These are phyloP conservation scores for Aspergillus sojae DNA, from an alignment of 2,329 filamentous ascomycete species.

Conservation along the genomic window DNA sequence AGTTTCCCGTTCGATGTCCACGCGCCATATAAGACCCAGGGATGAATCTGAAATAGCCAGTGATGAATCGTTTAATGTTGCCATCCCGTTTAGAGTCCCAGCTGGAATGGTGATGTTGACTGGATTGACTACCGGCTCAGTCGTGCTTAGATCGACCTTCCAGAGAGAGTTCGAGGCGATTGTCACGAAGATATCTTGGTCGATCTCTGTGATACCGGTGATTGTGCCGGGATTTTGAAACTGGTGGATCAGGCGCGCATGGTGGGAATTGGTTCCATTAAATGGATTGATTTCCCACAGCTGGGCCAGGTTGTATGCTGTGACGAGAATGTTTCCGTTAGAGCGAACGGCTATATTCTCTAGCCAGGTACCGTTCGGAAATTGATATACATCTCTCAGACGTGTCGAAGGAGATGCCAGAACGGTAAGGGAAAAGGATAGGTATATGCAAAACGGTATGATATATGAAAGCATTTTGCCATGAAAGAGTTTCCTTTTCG, in stretches of 20 bases:
- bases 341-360: background rate
- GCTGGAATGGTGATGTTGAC: background rate
- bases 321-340: background rate
- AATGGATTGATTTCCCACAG: background rate
- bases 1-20: background rate
- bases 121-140: no score
- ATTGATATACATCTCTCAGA: background rate
- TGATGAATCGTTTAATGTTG: background rate
- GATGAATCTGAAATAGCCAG: background rate
- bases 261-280: background rate
- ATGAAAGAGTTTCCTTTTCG: no score
- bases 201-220: background rate
- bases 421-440: background rate
- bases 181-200: background rate
- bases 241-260: background rate
- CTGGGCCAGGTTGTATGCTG: background rate
- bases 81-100: background rate
- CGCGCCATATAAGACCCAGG: background rate
- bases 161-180: background rate
- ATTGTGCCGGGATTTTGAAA: background rate
- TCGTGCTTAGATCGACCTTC: background rate
- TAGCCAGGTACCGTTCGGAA: background rate
- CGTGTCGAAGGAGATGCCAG: background rate
- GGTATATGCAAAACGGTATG: background rate
- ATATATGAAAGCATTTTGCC: background rate